These are phyloP conservation scores for Bipolaris cookei DNA, from an alignment of 2,329 filamentous ascomycete species.

Conservation along the genomic window DNA sequence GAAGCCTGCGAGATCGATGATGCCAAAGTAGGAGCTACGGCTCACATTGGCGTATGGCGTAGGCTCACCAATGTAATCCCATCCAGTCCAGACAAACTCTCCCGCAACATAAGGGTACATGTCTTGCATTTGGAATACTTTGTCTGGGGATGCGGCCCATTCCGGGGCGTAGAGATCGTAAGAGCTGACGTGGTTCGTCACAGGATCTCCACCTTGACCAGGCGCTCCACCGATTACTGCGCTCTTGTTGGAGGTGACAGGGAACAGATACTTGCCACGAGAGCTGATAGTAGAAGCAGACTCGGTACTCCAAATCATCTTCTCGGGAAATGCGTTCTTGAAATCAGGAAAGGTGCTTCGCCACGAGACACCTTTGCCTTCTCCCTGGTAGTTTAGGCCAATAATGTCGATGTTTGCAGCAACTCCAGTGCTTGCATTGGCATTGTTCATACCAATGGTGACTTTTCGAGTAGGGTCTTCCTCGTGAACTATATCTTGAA, in stretches of 20 bases:
- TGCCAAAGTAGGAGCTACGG: conserved; percentile 63
- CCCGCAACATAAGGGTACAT: conserved; percentile 58
- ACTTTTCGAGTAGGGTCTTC: conserved; percentile 58
- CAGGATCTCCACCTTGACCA: conserved; percentile 45
- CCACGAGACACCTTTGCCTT: conserved; percentile 51
- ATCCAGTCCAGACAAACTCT: conserved; percentile 62
- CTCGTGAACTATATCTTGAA: conserved; percentile 53
- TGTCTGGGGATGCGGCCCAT: conserved; percentile 60
- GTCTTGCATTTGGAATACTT: conserved; percentile 60
- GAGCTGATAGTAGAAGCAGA: conserved; percentile 55
- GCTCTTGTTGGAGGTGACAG: conserved; percentile 52
- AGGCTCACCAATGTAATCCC: conserved; percentile 60
- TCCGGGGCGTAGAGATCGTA: conserved; percentile 60
- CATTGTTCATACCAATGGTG: conserved; percentile 58
- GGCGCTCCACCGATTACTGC: conserved; percentile 49
- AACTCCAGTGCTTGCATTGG: conserved; percentile 51
- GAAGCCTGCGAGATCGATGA: conserved; percentile 64
- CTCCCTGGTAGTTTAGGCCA: conserved; percentile 64
- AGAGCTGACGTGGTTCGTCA: conserved; percentile 51
- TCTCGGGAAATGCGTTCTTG: conserved; percentile 55
- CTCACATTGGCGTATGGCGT: conserved; percentile 57
- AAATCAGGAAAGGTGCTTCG: conserved; percentile 55
- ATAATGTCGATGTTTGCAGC: conserved; percentile 55
- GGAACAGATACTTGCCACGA: conserved; percentile 61
- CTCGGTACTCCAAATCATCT: conserved; percentile 50